Percentiles rank a stretch among this genome's conserved stretches.
Evolutionary conservation across 345 rosid genomes (phyloP).

Genomic region (Pelargonium nanum): DNA sequence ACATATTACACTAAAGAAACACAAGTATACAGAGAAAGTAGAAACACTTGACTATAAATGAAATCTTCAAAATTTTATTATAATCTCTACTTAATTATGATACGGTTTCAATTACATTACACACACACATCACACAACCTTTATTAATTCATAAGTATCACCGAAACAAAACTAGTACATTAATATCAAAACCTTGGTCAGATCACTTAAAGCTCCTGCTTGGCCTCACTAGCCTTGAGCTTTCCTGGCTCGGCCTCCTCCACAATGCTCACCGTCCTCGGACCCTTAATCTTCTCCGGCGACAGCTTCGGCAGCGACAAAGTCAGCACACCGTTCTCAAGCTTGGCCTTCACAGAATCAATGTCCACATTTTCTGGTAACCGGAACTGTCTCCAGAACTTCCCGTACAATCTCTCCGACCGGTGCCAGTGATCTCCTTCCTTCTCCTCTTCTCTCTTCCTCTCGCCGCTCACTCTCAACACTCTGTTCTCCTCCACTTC

Average conservation of each 20-base stretch:
- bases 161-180: too few species aligned
- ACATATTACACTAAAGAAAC: too few species aligned
- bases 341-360: constrained; percentile 47
- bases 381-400: constrained; percentile 61
- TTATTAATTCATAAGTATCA: too few species aligned
- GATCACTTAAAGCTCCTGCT: constrained; percentile 36
- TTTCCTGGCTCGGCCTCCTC: constrained; percentile 22
- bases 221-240: constrained; percentile 18
- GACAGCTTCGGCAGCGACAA: constrained; percentile 40
- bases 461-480: constrained; percentile 55
- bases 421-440: constrained; percentile 65
- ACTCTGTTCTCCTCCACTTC: constrained; percentile 48
- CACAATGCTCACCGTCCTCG: constrained; percentile 38
- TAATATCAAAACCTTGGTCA: too few species aligned
- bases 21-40: too few species aligned
- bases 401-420: constrained; percentile 52
- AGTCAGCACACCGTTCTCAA: constrained; percentile 51
- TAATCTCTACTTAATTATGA: too few species aligned
- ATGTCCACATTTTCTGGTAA: constrained; percentile 57
- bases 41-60: too few species aligned
- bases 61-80: too few species aligned
- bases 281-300: constrained; percentile 44
- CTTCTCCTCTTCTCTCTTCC: constrained; percentile 48
- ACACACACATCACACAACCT: too few species aligned
- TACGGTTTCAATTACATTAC: too few species aligned